Percentiles rank a stretch among this genome's conserved stretches.
Conservation (phyloP, 2,329 filamentous ascomycete species). For the Fusarium algeriense region DNA sequence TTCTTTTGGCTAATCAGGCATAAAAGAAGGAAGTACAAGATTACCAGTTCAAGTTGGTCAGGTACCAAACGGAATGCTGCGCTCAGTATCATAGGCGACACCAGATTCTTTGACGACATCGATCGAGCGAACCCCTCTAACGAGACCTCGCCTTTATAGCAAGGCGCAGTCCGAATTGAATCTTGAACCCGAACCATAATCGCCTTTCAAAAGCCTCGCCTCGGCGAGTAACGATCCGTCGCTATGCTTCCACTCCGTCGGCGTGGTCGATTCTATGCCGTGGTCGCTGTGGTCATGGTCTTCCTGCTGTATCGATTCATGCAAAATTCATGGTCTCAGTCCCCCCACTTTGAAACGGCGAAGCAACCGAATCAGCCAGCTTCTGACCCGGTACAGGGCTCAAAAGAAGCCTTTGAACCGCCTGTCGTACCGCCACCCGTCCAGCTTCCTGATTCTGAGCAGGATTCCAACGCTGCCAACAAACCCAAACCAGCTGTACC, state of each 20-base stretch:
- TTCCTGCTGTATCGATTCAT: constrained; percentile 66
- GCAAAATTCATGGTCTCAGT: constrained; percentile 56
- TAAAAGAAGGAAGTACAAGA: not conserved
- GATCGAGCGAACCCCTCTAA: constrained; percentile 8
- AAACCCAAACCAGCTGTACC: constrained; percentile 20
- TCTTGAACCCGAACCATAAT: not conserved
- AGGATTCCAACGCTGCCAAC: constrained; percentile 20
- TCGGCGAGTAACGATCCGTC: constrained; percentile 41
- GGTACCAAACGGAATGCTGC: constrained; percentile 30
- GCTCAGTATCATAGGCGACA: constrained; percentile 21
- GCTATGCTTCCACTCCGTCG: constrained; percentile 66
- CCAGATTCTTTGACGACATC: constrained; percentile 17
- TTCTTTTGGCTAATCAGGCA: not conserved
- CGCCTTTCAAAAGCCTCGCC: constrained; percentile 40
- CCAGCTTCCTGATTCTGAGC: constrained; percentile 31
- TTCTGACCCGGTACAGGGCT: constrained; percentile 22
- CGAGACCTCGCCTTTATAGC: not conserved
- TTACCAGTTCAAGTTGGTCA: constrained; percentile 1
- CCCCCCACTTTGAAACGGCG: constrained; percentile 26
- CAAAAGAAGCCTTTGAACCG: constrained; percentile 36
- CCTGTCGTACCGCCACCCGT: constrained; percentile 30
- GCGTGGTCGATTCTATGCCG: constrained; percentile 71
- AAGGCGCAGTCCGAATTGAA: not conserved
- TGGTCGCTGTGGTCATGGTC: constrained; percentile 66
- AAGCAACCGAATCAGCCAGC: constrained; percentile 21